Conservation (phyloP, 169 alveolate genomes). For the Babesia bovis region DNA sequence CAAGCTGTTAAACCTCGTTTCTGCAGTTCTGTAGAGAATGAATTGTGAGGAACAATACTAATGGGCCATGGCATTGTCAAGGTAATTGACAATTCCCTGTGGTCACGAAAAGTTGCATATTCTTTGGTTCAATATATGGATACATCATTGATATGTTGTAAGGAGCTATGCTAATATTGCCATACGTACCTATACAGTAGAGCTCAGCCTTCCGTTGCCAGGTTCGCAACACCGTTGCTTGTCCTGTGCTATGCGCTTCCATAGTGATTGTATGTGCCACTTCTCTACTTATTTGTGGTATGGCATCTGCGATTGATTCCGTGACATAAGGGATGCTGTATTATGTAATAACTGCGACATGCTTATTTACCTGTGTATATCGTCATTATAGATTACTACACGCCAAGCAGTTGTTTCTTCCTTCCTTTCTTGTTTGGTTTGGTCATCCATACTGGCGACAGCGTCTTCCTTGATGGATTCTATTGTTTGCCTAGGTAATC, state of each 20-base stretch:
- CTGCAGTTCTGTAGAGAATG: slow-evolving; percentile 42
- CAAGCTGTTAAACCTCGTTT: slow-evolving; percentile 59
- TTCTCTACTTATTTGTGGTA: slow-evolving; percentile 78
- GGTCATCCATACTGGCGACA: neutral
- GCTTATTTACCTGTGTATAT: slow-evolving; percentile 78
- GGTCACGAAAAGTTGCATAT: too few species aligned
- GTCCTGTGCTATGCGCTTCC: slow-evolving; percentile 82
- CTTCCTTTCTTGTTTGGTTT: slow-evolving; percentile 67
- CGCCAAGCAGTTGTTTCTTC: slow-evolving; percentile 77
- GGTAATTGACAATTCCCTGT: too few species aligned
- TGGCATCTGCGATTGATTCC: slow-evolving; percentile 69
- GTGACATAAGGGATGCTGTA: slow-evolving; percentile 78
- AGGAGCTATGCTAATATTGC: too few species aligned
- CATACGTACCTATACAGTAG: slow-evolving; percentile 64
- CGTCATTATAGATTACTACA: slow-evolving; percentile 83
- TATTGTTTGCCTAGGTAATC: slow-evolving; percentile 17
- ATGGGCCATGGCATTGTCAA: too few species aligned
- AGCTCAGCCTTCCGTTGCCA: slow-evolving; percentile 78
- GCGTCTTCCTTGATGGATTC: slow-evolving; percentile 2
- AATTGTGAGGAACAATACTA: neutral
- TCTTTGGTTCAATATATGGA: too few species aligned
- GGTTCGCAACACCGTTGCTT: slow-evolving; percentile 74
- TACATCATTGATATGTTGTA: too few species aligned
- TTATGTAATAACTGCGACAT: neutral
- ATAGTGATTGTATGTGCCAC: slow-evolving; percentile 81